Conservation (phyloP, 2,329 filamentous ascomycete species). For the Elsinoe arachidis region DNA sequence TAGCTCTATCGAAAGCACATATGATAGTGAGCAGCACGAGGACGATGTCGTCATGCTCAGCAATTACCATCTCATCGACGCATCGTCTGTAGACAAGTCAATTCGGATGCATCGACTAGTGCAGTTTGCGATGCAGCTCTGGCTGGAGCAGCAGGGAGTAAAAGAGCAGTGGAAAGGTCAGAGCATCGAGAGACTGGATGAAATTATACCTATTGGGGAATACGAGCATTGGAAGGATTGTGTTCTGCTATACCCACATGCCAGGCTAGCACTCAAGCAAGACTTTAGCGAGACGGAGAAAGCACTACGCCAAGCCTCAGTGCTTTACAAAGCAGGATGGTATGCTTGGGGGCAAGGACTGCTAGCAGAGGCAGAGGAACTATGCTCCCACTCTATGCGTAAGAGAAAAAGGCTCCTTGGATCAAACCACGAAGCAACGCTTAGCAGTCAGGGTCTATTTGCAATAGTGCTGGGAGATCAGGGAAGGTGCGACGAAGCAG, state of each 20-base stretch:
- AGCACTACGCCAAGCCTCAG: background rate
- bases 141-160: constrained; percentile 18
- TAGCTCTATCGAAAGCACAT: too few species aligned
- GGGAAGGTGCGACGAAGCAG: background rate
- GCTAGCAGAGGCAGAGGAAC: background rate
- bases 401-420: too few species aligned
- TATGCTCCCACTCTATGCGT: too few species aligned
- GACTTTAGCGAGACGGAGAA: background rate
- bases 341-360: background rate
- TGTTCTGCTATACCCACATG: constrained; percentile 14
- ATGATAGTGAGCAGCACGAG: background rate
- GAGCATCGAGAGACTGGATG: constrained; percentile 10
- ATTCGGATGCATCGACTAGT: constrained; percentile 27
- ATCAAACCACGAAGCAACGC: background rate
- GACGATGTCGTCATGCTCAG: background rate
- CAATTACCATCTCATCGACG: background rate
- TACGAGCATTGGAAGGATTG: constrained; percentile 17
- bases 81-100: background rate
- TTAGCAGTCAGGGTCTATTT: background rate
- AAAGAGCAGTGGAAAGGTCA: constrained; percentile 7
- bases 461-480: background rate
- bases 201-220: constrained; percentile 14
- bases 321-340: background rate
- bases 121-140: constrained; percentile 24
- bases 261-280: background rate